phyloP scores from a whole-genome alignment of 495 filamentous ascomycete genomes.

The Podospora comata region DNA sequence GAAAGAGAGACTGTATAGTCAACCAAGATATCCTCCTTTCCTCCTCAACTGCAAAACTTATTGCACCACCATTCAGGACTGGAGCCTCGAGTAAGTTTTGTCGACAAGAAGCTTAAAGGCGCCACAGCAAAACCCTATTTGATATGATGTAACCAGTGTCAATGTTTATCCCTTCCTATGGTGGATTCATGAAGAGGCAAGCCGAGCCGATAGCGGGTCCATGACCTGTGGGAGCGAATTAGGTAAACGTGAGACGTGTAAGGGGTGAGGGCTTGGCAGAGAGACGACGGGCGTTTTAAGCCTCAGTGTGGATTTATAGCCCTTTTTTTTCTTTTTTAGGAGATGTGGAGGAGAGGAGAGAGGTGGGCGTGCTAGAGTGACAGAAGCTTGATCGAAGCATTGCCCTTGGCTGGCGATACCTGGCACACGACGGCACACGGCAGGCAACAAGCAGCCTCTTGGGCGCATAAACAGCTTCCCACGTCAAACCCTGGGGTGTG shows the following conservation, averaged over 20 bases:
- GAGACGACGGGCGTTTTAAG: background rate
- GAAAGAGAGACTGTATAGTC: background rate
- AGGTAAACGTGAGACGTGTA: constrained; percentile 3
- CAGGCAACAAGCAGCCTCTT: background rate
- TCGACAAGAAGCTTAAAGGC: background rate
- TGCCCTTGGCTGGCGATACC: background rate
- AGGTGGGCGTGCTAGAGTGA: background rate
- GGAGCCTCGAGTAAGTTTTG: background rate
- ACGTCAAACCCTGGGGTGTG: constrained; percentile 3
- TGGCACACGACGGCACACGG: background rate
- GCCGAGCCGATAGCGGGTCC: background rate
- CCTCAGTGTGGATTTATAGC: background rate
- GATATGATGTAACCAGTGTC: background rate
- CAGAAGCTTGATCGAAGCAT: constrained; percentile 12
- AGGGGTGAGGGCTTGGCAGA: background rate
- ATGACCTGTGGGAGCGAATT: background rate
- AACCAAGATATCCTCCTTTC: background rate
- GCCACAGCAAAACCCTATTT: background rate
- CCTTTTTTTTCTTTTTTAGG: background rate
- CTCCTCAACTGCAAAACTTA: background rate
- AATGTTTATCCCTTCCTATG: background rate
- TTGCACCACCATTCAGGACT: constrained; percentile 14
- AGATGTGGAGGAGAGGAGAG: background rate
- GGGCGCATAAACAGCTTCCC: constrained; percentile 3
- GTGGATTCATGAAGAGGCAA: background rate